A percentile compares a stretch with the other conserved stretches of the same genome.
phyloP scores from a whole-genome alignment of 768 basidiomycete genomes.

The Cystofilobasidium bisporidii region DNA sequence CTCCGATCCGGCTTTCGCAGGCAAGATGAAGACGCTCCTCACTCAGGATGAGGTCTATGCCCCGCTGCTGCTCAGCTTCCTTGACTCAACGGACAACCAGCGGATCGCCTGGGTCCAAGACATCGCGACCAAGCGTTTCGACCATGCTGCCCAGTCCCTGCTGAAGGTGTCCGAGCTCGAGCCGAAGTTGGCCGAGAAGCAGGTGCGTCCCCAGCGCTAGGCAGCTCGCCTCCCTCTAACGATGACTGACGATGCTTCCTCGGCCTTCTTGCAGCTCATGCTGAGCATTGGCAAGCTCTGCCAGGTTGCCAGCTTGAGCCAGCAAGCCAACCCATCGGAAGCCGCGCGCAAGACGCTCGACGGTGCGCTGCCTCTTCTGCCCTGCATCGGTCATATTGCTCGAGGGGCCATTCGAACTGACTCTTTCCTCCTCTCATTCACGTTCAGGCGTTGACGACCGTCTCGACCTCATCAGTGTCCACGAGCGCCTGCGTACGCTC shows the following conservation, averaged over 20 bases:
- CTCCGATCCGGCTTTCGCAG: constrained; percentile 41
- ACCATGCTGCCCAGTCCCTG: constrained; percentile 56
- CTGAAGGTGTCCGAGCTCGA: constrained; percentile 54
- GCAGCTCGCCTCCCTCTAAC: not conserved
- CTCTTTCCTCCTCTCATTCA: not conserved
- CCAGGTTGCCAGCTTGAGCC: constrained; percentile 57
- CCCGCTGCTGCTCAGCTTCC: constrained; percentile 61
- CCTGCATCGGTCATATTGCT: constrained; percentile 29
- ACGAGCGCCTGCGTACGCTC: constrained; percentile 57
- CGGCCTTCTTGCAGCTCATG: constrained; percentile 53
- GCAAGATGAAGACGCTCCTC: constrained; percentile 72
- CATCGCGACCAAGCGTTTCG: constrained; percentile 58
- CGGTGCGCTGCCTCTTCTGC: constrained; percentile 33
- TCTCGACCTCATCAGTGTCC: constrained; percentile 78
- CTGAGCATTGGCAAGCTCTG: constrained; percentile 83
- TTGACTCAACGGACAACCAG: constrained; percentile 52
- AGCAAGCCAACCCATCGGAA: constrained; percentile 43
- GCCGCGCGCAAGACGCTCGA: constrained; percentile 47
- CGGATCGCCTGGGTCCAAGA: constrained; percentile 74
- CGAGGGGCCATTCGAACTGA: not conserved
- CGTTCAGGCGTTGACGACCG: constrained; percentile 72
- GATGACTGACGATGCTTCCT: not conserved
- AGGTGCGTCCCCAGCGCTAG: constrained; percentile 48
- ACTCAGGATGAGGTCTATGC: constrained; percentile 58
- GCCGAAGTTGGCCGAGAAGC: constrained; percentile 57